Evolutionary conservation across 805 yeast genomes (phyloP), one percentile per base, ranked within the genome.

Genomic region (Zygosaccharomyces rouxii): DNA sequence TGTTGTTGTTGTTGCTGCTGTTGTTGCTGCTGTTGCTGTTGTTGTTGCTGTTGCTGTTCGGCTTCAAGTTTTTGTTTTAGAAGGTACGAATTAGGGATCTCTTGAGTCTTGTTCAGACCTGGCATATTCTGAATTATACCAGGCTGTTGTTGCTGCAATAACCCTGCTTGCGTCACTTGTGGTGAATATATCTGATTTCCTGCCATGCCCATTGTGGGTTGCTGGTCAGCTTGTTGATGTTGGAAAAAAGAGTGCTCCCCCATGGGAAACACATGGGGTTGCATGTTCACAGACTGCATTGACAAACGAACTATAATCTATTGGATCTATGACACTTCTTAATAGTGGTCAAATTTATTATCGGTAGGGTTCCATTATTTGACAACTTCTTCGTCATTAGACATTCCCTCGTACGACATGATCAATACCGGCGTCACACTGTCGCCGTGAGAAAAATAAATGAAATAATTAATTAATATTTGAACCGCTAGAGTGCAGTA

Each of bases 111-210:
- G 5, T 49, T 48, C 23, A 52, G 28, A 13, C 53, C 58, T 14
- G 52, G 58, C 23, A 49, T 39, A 31, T 44, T 42, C 39, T 52
- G 55, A 19, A 55, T 44, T 28, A 52, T 46, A 9, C 53, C 53
- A 9, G 55, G 51, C 46, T 57, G 61, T 35, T 57, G 62, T 48
- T 63, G 66, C 28, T 54, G 54, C 22, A 60, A 45, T 42, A 58
- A 38, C 38, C 66, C 52, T 3, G 57, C 51, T 35, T 57, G 66
- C 30, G 56, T 58, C 28, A 58, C 30, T 38, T 60, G 64, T 25
- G 64, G 61, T 11, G 66, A 62, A 51, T 60, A 63, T 47, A 62
- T 48, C 47, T 61, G 64, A 9, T 59, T 62, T 37, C 58, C 59
- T 9, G 53, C 55, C 54, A 68, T 60, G 22, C 63, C 61, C 47